Evolutionary conservation across 495 filamentous ascomycete species (phyloP), one percentile per base, ranked within the genome.

Genomic region (Evansstolkia leycettana): DNA sequence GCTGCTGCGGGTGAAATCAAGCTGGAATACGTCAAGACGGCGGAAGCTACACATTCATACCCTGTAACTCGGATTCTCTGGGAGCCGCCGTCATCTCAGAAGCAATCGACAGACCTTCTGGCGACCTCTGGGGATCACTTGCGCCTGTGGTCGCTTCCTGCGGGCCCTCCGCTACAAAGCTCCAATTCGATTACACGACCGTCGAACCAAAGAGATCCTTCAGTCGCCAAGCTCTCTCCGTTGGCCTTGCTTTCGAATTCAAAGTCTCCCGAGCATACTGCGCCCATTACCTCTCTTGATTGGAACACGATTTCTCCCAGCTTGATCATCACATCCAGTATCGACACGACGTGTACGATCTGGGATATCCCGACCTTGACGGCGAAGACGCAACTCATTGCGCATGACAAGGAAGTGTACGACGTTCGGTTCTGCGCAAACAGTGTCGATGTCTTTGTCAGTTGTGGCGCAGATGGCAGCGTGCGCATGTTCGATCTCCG

Each of bases 271-370:
- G 92, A 96, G 48, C 93, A 96, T 51, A 96, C 90, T 7, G 90
- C 90, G 3, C 90, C 90, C 7, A 75, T 99, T 28, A 99, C 90
- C 2, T 92, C 85, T 7, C 65, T 99, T 17, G 90, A 99, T 59
- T 99, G 90, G 90, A 99, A 99, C 42, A 90, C 82, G 4, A 77
- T 96, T 28, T 90, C 84, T 4, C 90, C 90, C 3, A 94, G 87
- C 52, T 62, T 96, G 26, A 99, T 99, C 48, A 99, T 99, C 41
- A 99, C 90, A 0, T 93, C 84, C 2, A 95, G 89, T 54, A 99
- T 99, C 42, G 90, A 99, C 53, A 99, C 90, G 0, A 99, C 90
- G 1, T 99, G 90, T 60, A 99, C 90, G n/a, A 96, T 99, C 38
- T 99, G 90, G 90, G 90, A 99, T 49, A 99, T 99, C 18, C 90